Conservation (phyloP, 2,329 filamentous ascomycete genomes). For the Byssochlamys sp. region DNA sequence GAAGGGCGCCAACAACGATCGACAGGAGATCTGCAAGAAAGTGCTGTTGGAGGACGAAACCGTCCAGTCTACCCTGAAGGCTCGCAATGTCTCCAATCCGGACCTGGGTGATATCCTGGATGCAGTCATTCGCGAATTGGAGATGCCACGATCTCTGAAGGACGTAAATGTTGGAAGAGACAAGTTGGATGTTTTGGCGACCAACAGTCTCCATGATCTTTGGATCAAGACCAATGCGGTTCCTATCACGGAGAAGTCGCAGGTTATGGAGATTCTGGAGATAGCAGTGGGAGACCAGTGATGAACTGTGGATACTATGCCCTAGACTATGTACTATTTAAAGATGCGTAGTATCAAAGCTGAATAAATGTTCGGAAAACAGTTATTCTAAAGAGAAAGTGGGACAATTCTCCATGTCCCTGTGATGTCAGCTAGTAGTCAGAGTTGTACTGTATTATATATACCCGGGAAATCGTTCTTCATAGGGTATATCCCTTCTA, state of each 20-base stretch:
- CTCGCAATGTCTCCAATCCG: not conserved
- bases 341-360: not conserved
- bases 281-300: not conserved
- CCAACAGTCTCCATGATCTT: slow-evolving; percentile 7
- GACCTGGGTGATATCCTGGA: slow-evolving; percentile 9
- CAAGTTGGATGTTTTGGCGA: slow-evolving; percentile 6
- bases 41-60: slow-evolving; percentile 26
- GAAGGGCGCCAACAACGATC: slow-evolving; percentile 24
- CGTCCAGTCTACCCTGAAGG: slow-evolving; percentile 21
- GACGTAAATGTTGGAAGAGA: slow-evolving; percentile 8
- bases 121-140: slow-evolving; percentile 6
- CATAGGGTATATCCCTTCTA: too few relatives aligned
- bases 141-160: slow-evolving; percentile 6
- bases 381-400: not conserved
- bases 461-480: too few relatives aligned
- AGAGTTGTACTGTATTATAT: too few relatives aligned
- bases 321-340: not conserved
- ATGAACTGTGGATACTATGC: not conserved
- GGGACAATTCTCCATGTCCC: not conserved
- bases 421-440: too few relatives aligned
- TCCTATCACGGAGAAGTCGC: slow-evolving; percentile 3
- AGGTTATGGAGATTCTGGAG: slow-evolving; percentile 8
- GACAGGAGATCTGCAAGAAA: slow-evolving; percentile 26
- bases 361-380: not conserved
- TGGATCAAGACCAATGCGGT: slow-evolving; percentile 8